phyloP scores from a whole-genome alignment of 805 yeast species.

The Pichia gijzeniarum region DNA sequence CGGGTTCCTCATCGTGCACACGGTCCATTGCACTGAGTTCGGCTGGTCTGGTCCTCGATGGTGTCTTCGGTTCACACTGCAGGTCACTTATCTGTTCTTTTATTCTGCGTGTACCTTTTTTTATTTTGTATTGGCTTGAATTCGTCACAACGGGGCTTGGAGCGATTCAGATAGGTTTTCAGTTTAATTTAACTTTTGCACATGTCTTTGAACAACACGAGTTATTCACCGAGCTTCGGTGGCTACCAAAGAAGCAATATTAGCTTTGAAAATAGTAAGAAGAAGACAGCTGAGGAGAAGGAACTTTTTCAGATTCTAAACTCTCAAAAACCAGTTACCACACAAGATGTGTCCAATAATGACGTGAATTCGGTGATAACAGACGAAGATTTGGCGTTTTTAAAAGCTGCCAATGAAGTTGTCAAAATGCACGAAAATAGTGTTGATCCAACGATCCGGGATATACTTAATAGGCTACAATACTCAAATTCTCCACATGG shows the following conservation, averaged over 20 bases:
- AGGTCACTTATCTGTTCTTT: no score
- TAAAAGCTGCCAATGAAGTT: slow-evolving; percentile 57
- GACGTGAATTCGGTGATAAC: slow-evolving; percentile 23
- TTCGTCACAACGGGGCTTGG: no score
- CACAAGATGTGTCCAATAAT: slow-evolving; percentile 13
- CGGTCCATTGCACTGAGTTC: no score
- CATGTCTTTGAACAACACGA: no score
- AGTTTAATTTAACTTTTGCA: no score
- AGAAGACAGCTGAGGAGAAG: background rate
- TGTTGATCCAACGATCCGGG: slow-evolving; percentile 59
- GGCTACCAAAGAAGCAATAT: background rate
- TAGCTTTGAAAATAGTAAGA: background rate
- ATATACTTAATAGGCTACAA: slow-evolving; percentile 51
- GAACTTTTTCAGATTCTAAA: slow-evolving; percentile 23
- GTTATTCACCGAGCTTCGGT: no score
- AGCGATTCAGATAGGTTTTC: no score
- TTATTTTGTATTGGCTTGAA: no score
- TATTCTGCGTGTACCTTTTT: no score
- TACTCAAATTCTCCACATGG: slow-evolving; percentile 57
- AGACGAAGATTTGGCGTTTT: slow-evolving; percentile 48
- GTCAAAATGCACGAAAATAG: slow-evolving; percentile 36
- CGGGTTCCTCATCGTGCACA: no score
- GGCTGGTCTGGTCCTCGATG: no score
- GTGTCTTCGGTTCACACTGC: no score
- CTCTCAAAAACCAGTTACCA: slow-evolving; percentile 20